Evolutionary conservation across 139 green algal genomes (phyloP), one percentile per base, ranked within the genome.

Genomic region (Protoeuglena noctilucae): DNA sequence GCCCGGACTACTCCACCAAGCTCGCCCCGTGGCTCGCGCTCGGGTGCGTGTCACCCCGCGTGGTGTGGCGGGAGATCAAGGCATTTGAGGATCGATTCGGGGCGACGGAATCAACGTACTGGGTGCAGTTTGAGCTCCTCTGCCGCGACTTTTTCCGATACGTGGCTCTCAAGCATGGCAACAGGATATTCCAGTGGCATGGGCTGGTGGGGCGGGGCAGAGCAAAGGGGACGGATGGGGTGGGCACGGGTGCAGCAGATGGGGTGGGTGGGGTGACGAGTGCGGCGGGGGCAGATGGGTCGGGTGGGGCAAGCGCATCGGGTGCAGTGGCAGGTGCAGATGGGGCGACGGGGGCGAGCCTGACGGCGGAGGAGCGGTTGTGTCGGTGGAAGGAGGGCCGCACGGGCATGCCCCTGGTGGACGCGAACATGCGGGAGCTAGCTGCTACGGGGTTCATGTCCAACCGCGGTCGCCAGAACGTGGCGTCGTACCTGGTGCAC

Each of bases 341-440:
- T 1, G 59, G 60, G 45, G 24, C 56, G 2, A 52, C 7, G 9
- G 46, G 2, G 21, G 26, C 14, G 51, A 28, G 6, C 2, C 29
- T 19, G 25, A 39, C 5, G 22, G 18, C 9, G 43, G 23, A 34
- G 3, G 58, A 31, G 0, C 45, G n/a, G 12, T 60, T 75, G 19
- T 4, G 28, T 3, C 58, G 60, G 17, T 89, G 79, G 82, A 54
- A 54, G 0, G 43, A 62, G 3, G 83, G 81, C 28, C 54, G 19
- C 21, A 93, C 82, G 2, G 84, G 84, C 0, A 62, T 84, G 22
- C 84, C 84, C 0, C 81, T 90, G 53, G 71, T 93, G 43, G 84
- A 94, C 57, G 84, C 85, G 19, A 76, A 68, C 64, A 88, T 94
- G 85, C 65, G 79, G 0, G 84, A 94, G 75, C 66, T 94, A 40